Conservation (phyloP, 768 basidiomycete genomes). For the Boletus reticuloceps region DNA sequence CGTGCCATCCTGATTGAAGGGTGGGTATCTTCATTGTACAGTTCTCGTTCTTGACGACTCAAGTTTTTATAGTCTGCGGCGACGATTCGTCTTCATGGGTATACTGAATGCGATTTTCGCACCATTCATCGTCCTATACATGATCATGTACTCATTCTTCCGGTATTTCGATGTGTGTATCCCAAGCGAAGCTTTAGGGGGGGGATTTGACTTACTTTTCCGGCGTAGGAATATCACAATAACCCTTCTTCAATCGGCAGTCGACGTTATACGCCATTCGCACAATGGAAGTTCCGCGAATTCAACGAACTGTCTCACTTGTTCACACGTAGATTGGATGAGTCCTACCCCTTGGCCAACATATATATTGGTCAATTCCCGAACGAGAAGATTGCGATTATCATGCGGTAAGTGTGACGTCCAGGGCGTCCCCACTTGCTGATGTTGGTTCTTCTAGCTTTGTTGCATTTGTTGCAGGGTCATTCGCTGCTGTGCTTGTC, state of each 20-base stretch:
- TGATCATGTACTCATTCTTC: slow-evolving; percentile 99
- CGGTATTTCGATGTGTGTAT: slow-evolving; percentile 92
- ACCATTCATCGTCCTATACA: slow-evolving; percentile 95
- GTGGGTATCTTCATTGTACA: slow-evolving; percentile 42
- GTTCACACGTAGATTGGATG: slow-evolving; percentile 81
- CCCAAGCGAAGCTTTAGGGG: background rate
- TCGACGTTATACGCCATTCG: slow-evolving; percentile 90
- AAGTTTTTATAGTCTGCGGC: slow-evolving; percentile 52
- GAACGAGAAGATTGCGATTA: slow-evolving; percentile 85
- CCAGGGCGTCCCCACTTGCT: background rate
- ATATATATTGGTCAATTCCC: slow-evolving; percentile 99
- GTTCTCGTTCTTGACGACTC: slow-evolving; percentile 1
- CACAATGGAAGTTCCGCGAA: slow-evolving; percentile 98
- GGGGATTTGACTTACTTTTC: background rate
- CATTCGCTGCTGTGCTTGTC: slow-evolving; percentile 93
- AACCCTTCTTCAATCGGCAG: slow-evolving; percentile 94
- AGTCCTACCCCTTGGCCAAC: slow-evolving; percentile 86
- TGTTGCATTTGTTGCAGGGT: slow-evolving; percentile 93
- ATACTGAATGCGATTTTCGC: slow-evolving; percentile 93
- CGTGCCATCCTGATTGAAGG: slow-evolving; percentile 75
- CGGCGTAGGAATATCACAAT: slow-evolving; percentile 90
- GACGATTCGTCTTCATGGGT: slow-evolving; percentile 96
- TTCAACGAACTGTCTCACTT: slow-evolving; percentile 98
- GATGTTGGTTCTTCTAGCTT: slow-evolving; percentile 54
- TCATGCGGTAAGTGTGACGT: slow-evolving; percentile 70